phyloP scores from a whole-genome alignment of 2,329 filamentous ascomycete species.

The Venturia asperata region DNA sequence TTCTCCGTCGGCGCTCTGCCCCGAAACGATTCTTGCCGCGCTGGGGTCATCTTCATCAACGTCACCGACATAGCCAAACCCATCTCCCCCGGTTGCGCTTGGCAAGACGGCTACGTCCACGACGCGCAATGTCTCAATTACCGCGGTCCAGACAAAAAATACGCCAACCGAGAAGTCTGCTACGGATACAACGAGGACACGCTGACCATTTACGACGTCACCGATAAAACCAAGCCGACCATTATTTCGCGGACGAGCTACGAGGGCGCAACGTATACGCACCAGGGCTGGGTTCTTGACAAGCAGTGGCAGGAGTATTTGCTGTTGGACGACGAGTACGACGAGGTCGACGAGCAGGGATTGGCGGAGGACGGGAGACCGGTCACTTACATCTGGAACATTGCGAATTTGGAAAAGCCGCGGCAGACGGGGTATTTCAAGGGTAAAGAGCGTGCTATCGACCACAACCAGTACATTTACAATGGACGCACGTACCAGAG shows the following conservation, averaged over 20 bases:
- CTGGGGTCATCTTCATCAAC: slow-evolving; percentile 54
- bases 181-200: slow-evolving; percentile 51
- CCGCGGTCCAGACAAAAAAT: slow-evolving; percentile 45
- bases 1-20: slow-evolving; percentile 42
- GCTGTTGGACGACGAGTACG: slow-evolving; percentile 46
- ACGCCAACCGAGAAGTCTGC: slow-evolving; percentile 47
- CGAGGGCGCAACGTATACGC: slow-evolving; percentile 52
- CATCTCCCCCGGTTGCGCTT: slow-evolving; percentile 47
- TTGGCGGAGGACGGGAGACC: slow-evolving; percentile 39
- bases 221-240: slow-evolving; percentile 40
- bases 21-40: slow-evolving; percentile 41
- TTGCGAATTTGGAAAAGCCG: slow-evolving; percentile 37
- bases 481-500: slow-evolving; percentile 43
- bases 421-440: slow-evolving; percentile 41
- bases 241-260: slow-evolving; percentile 50
- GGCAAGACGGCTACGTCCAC: slow-evolving; percentile 50
- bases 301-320: slow-evolving; percentile 39
- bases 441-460: slow-evolving; percentile 37
- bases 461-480: slow-evolving; percentile 46
- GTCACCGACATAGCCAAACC: slow-evolving; percentile 48
- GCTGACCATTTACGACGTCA: slow-evolving; percentile 47
- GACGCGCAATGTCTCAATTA: slow-evolving; percentile 55
- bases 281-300: slow-evolving; percentile 51
- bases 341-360: slow-evolving; percentile 38
- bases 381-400: slow-evolving; percentile 46